A percentile compares a stretch with the other conserved stretches of the same genome.
Conservation (phyloP, 176 grass and related monocot genomes). For the Chloris gayana region DNA sequence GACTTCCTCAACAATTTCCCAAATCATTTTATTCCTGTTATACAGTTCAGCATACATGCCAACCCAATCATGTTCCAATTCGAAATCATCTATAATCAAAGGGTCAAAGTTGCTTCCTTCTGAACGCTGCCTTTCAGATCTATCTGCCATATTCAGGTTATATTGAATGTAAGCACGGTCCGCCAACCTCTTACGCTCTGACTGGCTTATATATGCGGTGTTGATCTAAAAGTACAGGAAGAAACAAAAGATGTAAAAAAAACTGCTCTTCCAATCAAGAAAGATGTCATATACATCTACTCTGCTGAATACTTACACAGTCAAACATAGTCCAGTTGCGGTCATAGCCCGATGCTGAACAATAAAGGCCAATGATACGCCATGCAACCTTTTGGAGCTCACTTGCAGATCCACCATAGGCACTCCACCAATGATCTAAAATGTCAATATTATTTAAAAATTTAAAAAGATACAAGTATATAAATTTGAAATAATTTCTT, state of each 20-base stretch:
- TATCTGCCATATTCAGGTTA: not conserved
- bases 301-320: not conserved
- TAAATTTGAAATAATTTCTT: not conserved
- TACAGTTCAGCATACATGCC: slow-evolving; percentile 4
- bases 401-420: not conserved
- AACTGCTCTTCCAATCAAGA: not conserved
- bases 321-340: slow-evolving; percentile 18
- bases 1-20: slow-evolving; percentile 11
- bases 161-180: not conserved
- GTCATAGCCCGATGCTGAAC: slow-evolving; percentile 11
- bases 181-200: not conserved
- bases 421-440: slow-evolving; percentile 23
- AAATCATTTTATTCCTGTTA: not conserved
- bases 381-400: not conserved
- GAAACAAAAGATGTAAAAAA: not conserved
- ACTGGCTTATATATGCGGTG: not conserved
- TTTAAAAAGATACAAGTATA: not conserved
- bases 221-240: not conserved
- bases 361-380: slow-evolving; percentile 4
- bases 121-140: not conserved
- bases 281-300: not conserved
- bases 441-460: not conserved
- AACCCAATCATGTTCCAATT: slow-evolving; percentile 12
- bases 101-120: slow-evolving; percentile 25
- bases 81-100: not conserved